Evolutionary conservation across 768 basidiomycete genomes (phyloP).

Genomic region (Lactarius sanguifluus): DNA sequence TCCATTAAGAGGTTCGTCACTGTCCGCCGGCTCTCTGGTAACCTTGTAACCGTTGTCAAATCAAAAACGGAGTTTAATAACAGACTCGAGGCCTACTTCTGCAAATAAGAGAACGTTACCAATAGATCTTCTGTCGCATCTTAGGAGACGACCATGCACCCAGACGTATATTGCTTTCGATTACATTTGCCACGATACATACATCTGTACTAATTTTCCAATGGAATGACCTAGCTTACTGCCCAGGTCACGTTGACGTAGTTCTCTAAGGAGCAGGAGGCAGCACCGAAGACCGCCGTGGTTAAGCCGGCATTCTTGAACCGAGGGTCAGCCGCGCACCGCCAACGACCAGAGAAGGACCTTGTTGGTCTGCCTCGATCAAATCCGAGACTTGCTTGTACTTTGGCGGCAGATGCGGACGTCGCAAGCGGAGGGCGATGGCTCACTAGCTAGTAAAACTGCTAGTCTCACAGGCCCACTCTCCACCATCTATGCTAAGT

Average conservation of each 20-base stretch:
- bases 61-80: not conserved
- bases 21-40: not conserved
- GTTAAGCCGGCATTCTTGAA: too few relatives aligned
- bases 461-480: slow-evolving; percentile 92
- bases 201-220: too few relatives aligned
- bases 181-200: too few relatives aligned
- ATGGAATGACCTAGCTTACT: too few relatives aligned
- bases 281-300: too few relatives aligned
- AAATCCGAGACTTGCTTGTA: slow-evolving; percentile 61
- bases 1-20: not conserved
- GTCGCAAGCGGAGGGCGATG: not conserved
- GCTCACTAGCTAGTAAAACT: slow-evolving; percentile 73
- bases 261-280: too few relatives aligned
- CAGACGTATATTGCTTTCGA: too few relatives aligned
- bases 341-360: too few relatives aligned
- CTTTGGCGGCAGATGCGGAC: slow-evolving; percentile 1
- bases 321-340: too few relatives aligned
- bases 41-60: not conserved
- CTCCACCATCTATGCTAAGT: slow-evolving; percentile 93
- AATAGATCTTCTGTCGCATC: too few relatives aligned
- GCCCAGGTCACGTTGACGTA: too few relatives aligned
- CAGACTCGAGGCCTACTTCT: not conserved
- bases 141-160: too few relatives aligned
- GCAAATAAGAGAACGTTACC: not conserved
- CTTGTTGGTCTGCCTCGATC: slow-evolving; percentile 83